Evolutionary conservation across 1,284 basidiomycete genomes (phyloP).

Genomic region (Marasmius fiardii): DNA sequence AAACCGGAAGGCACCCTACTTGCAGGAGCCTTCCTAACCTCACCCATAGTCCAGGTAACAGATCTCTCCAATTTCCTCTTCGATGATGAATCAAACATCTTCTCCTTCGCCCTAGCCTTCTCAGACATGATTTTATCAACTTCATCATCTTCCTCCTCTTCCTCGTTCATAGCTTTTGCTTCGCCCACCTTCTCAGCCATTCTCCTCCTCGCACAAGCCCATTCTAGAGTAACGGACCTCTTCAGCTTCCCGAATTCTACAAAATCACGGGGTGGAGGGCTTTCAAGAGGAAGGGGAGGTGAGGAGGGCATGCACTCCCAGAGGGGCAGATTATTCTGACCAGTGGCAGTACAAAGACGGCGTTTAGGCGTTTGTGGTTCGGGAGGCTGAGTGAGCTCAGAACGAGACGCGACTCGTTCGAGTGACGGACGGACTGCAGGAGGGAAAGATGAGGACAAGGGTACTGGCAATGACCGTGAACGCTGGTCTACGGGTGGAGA

Average conservation of each 20-base stretch:
- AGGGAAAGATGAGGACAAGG: constrained; percentile 19
- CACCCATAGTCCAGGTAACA: not conserved
- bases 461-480: not conserved
- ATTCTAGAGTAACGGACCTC: constrained; percentile 57
- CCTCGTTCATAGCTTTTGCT: not conserved
- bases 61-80: constrained; percentile 1
- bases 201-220: constrained; percentile 64
- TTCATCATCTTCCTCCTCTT: constrained; percentile 30
- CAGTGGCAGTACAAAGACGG: constrained; percentile 22
- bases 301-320: constrained; percentile 77
- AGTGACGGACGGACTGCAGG: constrained; percentile 39
- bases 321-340: constrained; percentile 22
- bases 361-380: constrained; percentile 43
- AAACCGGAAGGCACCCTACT: constrained; percentile 7
- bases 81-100: constrained; percentile 12
- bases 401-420: constrained; percentile 57
- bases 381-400: constrained; percentile 43
- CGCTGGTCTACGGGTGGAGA: not conserved
- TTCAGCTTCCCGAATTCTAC: constrained; percentile 49
- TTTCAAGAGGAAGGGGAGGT: constrained; percentile 48
- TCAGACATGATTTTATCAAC: not conserved
- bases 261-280: constrained; percentile 44
- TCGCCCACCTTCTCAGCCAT: constrained; percentile 32
- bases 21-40: constrained; percentile 6
- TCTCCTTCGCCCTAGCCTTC: not conserved